phyloP scores from a whole-genome alignment of 176 grass and related monocot species.

The Oryza australiensis region DNA sequence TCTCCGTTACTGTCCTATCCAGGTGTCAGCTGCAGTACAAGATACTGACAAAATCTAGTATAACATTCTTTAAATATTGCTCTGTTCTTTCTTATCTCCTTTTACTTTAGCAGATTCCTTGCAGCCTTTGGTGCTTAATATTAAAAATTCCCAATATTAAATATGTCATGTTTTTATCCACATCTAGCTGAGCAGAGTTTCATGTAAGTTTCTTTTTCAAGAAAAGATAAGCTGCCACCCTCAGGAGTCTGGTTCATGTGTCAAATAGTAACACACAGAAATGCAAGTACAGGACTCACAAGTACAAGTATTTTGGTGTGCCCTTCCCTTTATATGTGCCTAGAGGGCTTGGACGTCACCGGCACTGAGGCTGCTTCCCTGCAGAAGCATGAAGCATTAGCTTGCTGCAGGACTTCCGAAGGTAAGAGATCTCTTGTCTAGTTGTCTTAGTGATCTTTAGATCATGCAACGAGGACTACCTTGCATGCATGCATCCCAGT shows the following conservation, averaged over 20 bases:
- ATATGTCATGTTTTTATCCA: background rate
- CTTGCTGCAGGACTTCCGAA: background rate
- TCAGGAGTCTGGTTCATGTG: background rate
- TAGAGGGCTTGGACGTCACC: background rate
- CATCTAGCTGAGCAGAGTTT: background rate
- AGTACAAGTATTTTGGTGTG: too few species aligned
- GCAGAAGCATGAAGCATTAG: background rate
- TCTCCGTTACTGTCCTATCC: background rate
- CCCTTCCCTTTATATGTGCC: background rate
- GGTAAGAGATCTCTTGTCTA: constrained; percentile 1
- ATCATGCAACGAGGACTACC: background rate
- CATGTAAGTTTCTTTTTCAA: background rate
- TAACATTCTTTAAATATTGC: background rate
- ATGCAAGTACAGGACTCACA: background rate
- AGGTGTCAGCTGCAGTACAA: background rate
- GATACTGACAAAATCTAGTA: background rate
- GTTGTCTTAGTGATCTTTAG: constrained; percentile 7
- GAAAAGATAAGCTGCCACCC: constrained; percentile 1
- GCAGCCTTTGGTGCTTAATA: constrained; percentile 13
- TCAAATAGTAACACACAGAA: background rate
- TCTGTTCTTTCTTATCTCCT: constrained; percentile 1
- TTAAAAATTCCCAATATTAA: background rate
- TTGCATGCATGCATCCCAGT: background rate
- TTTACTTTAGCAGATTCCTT: constrained; percentile 38
- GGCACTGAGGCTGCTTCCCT: constrained; percentile 1